phyloP scores from a whole-genome alignment of 176 grass and related monocot genomes.

The Oryza glaberrima region DNA sequence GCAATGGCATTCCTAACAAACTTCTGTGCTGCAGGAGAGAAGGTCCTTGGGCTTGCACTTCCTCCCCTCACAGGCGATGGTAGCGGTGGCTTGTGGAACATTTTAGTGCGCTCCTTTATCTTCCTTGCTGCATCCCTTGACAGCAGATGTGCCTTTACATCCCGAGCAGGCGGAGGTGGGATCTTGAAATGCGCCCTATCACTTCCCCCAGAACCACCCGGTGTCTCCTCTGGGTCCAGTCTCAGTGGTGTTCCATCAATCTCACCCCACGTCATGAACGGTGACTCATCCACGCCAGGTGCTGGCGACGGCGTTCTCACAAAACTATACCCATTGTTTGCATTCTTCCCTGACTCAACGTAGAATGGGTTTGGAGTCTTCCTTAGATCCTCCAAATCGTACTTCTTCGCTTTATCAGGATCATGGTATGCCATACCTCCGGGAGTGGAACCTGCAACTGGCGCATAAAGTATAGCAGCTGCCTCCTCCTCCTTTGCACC shows the following conservation, averaged over 20 bases:
- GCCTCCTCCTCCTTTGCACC: constrained; percentile 61
- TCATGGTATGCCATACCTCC: constrained; percentile 63
- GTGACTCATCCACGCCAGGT: constrained; percentile 87
- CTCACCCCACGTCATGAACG: constrained; percentile 98
- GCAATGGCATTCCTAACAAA: constrained; percentile 87
- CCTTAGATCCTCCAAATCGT: constrained; percentile 93
- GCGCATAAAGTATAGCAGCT: constrained; percentile 67
- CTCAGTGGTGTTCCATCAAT: constrained; percentile 88
- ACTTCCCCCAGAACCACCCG: constrained; percentile 42
- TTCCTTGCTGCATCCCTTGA: constrained; percentile 90
- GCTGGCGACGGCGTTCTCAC: constrained; percentile 88
- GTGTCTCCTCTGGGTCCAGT: constrained; percentile 69
- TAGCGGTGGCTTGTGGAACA: constrained; percentile 75
- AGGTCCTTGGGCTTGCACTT: constrained; percentile 80
- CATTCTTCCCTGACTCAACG: constrained; percentile 70
- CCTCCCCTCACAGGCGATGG: constrained; percentile 75
- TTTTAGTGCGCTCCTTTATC: constrained; percentile 73
- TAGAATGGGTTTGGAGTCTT: constrained; percentile 86
- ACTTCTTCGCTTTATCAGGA: constrained; percentile 72
- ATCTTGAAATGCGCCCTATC: constrained; percentile 73
- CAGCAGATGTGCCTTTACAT: constrained; percentile 85
- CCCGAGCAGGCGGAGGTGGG: constrained; percentile 66
- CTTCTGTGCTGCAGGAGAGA: constrained; percentile 87
- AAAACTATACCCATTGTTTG: constrained; percentile 79
- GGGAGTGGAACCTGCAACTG: constrained; percentile 70